Evolutionary conservation across 768 basidiomycete species (phyloP).

Genomic region (Flagelloscypha sp.): DNA sequence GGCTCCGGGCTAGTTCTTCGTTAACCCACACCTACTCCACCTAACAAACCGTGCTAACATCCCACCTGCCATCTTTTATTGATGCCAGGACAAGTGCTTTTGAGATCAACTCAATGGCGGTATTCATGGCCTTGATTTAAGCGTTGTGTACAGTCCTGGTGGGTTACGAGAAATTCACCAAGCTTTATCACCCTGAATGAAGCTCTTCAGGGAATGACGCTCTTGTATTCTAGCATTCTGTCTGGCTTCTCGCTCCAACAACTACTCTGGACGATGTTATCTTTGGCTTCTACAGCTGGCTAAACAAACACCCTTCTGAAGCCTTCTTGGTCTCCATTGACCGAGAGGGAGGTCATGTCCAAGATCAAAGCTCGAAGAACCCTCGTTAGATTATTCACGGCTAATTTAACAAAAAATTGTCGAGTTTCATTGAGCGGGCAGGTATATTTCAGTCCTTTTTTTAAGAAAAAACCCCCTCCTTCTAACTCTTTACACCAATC

Average conservation of each 20-base stretch:
- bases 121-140: conserved; percentile 42
- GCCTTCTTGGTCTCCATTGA: conserved; percentile 12
- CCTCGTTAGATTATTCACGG: conserved; percentile 5
- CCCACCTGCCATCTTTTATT: conserved; percentile 24
- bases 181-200: background rate
- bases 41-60: conserved; percentile 18
- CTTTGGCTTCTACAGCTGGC: conserved; percentile 12
- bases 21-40: background rate
- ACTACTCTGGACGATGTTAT: conserved; percentile 12
- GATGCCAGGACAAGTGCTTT: conserved; percentile 39
- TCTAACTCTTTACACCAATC: no score
- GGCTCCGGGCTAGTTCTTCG: conserved; percentile 17
- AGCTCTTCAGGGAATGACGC: background rate
- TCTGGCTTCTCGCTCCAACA: conserved; percentile 10
- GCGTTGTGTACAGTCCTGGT: conserved; percentile 41
- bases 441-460: no score
- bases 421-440: conserved; percentile 4
- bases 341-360: conserved; percentile 10
- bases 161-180: conserved; percentile 5
- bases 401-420: conserved; percentile 7
- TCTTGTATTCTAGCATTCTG: conserved; percentile 1
- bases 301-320: conserved; percentile 11
- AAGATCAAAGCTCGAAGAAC: conserved; percentile 10
- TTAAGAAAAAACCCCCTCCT: no score
- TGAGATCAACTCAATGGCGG: conserved; percentile 39